Conservation (phyloP, 441 rosid genomes). For the Erodium moschatum region DNA sequence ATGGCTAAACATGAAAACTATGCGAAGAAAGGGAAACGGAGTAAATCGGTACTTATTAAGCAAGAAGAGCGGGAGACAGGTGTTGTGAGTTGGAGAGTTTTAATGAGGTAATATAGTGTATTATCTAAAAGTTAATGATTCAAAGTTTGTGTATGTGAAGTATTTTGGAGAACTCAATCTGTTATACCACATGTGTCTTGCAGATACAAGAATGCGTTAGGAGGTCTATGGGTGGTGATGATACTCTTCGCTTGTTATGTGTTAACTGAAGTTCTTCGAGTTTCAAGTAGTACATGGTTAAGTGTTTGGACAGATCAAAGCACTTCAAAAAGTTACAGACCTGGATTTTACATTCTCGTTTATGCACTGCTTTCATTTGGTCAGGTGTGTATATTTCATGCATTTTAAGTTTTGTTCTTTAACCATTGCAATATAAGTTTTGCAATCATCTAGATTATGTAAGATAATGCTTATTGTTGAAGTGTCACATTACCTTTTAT, state of each 20-base stretch:
- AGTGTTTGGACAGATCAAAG: conserved; percentile 93
- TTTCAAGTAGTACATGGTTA: conserved; percentile 97
- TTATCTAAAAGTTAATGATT: conserved; percentile 8
- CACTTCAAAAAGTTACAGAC: conserved; percentile 43
- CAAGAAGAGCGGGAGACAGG: conserved; percentile 97
- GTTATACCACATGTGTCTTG: conserved; percentile 15
- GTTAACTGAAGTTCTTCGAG: conserved; percentile 66
- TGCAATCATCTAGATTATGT: no score
- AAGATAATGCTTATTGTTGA: no score
- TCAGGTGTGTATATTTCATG: conserved; percentile 47
- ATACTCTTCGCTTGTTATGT: conserved; percentile 71
- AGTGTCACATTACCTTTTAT: neutral
- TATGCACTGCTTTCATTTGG: conserved; percentile 72
- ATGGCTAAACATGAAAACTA: conserved; percentile 31
- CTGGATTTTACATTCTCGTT: conserved; percentile 61
- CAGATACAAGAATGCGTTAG: conserved; percentile 94
- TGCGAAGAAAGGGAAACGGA: conserved; percentile 47
- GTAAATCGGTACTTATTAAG: conserved; percentile 87
- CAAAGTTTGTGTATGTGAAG: neutral
- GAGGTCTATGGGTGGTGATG: conserved; percentile 86
- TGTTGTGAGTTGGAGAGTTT: conserved; percentile 78
- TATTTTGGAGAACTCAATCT: conserved; percentile 8
- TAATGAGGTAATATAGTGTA: conserved; percentile 47
- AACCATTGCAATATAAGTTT: no score
- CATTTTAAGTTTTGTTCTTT: no score